Base-by-base conservation (phyloP, 192 early-diverging fungal genomes). In the Coemansia javaensis region DNA sequence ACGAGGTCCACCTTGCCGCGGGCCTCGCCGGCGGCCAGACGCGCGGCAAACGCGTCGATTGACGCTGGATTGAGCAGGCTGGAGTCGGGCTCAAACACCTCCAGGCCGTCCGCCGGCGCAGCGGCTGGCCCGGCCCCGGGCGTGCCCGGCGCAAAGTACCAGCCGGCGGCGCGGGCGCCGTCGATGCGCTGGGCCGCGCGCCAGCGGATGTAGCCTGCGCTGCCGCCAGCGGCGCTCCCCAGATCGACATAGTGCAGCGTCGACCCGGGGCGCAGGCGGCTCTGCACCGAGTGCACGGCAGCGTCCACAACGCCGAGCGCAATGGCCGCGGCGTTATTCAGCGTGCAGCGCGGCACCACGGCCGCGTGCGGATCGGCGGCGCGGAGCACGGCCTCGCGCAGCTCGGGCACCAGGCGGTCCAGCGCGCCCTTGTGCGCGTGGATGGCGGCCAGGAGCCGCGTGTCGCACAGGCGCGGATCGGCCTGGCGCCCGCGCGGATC, bases 121-220 rank as follows among this genome's bases (percentile, higher is more conserved):
- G 12, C 30, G 5, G 1, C 11, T 32, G 15, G 7, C 15, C 28
- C 32, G 4, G 24, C 14, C 11, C 21, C 50, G 6, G 18, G 10
- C 0, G 21, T 1, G 22, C 23, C 20, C 5, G 55, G n/a, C 20
- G 41, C 52, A 43, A 71, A 59, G 37, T 52, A 56, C 68, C 68
- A 71, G 11, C 68, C 68, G 21, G 30, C 39, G 2, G 39, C 28
- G 10, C 36, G 9, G 3, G 31, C 23, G 13, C 4, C n/a, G 3
- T 11, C 16, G 4, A 22, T 13, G 25, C 3, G 27, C 18, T 21
- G 35, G 16, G 15, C 44, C 1, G 48, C 50, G 7, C 50, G 46
- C 68, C 68, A 64, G 15, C 58, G 30, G 12, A 71, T 64, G 33
- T 71, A 71, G 16, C 44, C 31, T 5, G 68, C 44, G 23, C 41